Conservation (phyloP, 2,329 filamentous ascomycete species). For the Helotiales sp. region DNA sequence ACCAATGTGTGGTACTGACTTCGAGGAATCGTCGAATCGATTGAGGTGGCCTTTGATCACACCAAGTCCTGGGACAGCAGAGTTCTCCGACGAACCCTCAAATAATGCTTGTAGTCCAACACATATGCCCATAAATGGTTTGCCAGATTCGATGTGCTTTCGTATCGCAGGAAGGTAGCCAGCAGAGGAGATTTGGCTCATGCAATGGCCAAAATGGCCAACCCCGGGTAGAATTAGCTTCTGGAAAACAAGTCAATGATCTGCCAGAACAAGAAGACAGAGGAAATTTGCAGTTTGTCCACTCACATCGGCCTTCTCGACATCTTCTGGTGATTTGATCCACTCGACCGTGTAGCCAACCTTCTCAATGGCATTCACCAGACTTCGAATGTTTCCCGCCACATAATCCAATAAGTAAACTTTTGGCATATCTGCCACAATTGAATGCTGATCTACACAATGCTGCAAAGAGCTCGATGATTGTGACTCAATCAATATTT, state of each 20-base stretch:
- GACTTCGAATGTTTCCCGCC: conserved; percentile 90
- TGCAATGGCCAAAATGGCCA: conserved; percentile 95
- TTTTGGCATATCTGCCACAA: conserved; percentile 58
- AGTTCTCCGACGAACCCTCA: conserved; percentile 78
- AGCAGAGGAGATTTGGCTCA: conserved; percentile 77
- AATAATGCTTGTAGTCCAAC: conserved; percentile 93
- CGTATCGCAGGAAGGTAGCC: conserved; percentile 83
- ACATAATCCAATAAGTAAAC: conserved; percentile 86
- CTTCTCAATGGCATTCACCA: conserved; percentile 97
- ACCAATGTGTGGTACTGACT: conserved; percentile 97
- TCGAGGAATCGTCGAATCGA: conserved; percentile 74
- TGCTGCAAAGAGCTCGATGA: background rate
- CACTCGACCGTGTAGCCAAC: conserved; percentile 91
- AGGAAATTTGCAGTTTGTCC: background rate
- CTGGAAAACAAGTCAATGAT: conserved; percentile 42
- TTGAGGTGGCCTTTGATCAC: conserved; percentile 70
- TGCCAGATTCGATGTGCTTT: conserved; percentile 82
- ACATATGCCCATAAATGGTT: conserved; percentile 97
- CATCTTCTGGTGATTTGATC: conserved; percentile 82
- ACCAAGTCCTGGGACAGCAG: conserved; percentile 70
- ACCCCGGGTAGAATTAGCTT: conserved; percentile 95
- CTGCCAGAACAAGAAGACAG: background rate
- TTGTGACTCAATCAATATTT: background rate
- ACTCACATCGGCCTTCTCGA: conserved; percentile 78
- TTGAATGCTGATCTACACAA: background rate